Evolutionary conservation across 805 yeast genomes (phyloP).

Genomic region (Saccharomycopsis sp.): DNA sequence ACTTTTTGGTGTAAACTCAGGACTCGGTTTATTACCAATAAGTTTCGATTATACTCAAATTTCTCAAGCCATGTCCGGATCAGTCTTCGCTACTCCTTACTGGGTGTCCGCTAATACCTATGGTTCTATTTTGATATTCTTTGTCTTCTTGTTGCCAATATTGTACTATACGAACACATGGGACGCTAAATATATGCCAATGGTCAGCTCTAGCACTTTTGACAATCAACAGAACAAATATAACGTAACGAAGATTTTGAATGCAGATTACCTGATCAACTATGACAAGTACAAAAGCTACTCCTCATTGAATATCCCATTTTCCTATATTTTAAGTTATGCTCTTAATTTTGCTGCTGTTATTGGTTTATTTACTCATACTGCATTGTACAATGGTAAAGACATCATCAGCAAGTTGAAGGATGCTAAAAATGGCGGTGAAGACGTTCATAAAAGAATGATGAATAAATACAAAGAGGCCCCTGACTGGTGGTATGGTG

Average conservation of each 20-base stretch:
- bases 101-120: slow-evolving; percentile 44
- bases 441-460: slow-evolving; percentile 41
- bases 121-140: slow-evolving; percentile 38
- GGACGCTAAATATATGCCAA: slow-evolving; percentile 27
- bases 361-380: slow-evolving; percentile 32
- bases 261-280: slow-evolving; percentile 21
- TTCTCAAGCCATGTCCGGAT: slow-evolving; percentile 41
- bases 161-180: slow-evolving; percentile 26
- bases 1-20: slow-evolving; percentile 52
- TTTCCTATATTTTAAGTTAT: slow-evolving; percentile 49
- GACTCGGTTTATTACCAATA: slow-evolving; percentile 47
- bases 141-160: slow-evolving; percentile 39
- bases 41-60: slow-evolving; percentile 55
- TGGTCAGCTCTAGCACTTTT: slow-evolving; percentile 22
- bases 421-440: slow-evolving; percentile 36
- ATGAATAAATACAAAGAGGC: slow-evolving; percentile 55
- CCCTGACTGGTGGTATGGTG: slow-evolving; percentile 66
- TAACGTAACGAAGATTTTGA: slow-evolving; percentile 22
- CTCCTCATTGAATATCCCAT: slow-evolving; percentile 54
- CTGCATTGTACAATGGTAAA: slow-evolving; percentile 13
- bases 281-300: slow-evolving; percentile 37
- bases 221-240: slow-evolving; percentile 22
- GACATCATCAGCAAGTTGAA: slow-evolving; percentile 25
- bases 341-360: slow-evolving; percentile 60
- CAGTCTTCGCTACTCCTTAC: slow-evolving; percentile 60